Evolutionary conservation across 371 early-diverging fungal species (phyloP).

Genomic region (Apophysomyces elegans): DNA sequence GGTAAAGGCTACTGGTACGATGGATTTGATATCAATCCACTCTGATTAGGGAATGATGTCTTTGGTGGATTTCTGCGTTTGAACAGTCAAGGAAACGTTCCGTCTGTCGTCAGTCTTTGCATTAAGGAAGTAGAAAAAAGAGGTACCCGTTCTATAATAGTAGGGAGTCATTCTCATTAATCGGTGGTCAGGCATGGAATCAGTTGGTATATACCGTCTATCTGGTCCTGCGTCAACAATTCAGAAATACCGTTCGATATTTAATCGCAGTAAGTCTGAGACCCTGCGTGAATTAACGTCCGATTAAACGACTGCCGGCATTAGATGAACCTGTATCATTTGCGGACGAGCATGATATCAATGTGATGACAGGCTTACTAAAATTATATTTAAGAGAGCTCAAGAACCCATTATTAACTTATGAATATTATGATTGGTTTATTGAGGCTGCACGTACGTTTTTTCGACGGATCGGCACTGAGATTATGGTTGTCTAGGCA

Average conservation of each 20-base stretch:
- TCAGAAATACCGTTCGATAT: constrained; percentile 63
- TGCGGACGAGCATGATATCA: constrained; percentile 71
- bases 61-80: constrained; percentile 71
- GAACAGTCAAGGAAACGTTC: constrained; percentile 55
- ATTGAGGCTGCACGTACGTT: constrained; percentile 75
- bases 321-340: constrained; percentile 48
- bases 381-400: constrained; percentile 88
- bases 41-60: constrained; percentile 34
- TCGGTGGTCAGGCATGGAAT: constrained; percentile 42
- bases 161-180: neutral
- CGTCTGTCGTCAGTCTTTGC: constrained; percentile 68
- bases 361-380: constrained; percentile 74
- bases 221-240: constrained; percentile 79
- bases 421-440: constrained; percentile 77
- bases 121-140: constrained; percentile 69
- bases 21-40: neutral
- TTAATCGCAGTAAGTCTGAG: constrained; percentile 56
- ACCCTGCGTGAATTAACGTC: too few species aligned
- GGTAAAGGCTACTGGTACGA: neutral
- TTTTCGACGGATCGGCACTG: neutral
- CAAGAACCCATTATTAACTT: constrained; percentile 76
- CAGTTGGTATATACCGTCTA: constrained; percentile 83
- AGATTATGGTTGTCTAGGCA: too few species aligned
- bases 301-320: neutral
- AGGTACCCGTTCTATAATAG: constrained; percentile 29